phyloP scores from a whole-genome alignment of 2,329 filamentous ascomycete species.

The Penicillium janthinellum region DNA sequence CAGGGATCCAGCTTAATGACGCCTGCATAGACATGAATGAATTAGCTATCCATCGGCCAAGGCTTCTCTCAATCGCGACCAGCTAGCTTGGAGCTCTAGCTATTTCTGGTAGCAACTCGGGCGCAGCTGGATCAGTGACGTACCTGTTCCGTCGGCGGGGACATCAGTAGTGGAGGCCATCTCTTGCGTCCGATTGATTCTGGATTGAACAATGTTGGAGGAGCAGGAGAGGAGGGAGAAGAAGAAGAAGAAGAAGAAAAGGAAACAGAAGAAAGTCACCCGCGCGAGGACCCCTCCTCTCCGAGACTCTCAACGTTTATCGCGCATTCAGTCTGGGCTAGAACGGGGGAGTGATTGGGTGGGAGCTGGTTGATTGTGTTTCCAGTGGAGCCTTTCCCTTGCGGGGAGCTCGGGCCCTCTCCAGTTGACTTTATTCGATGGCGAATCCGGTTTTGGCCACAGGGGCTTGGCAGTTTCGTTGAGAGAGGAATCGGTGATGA shows the following conservation, averaged over 20 bases:
- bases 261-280: not conserved
- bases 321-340: not conserved
- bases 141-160: conserved; percentile 27
- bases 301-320: conserved; percentile 11
- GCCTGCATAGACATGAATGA: conserved; percentile 54
- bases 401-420: conserved; percentile 24
- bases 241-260: not conserved
- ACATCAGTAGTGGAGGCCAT: conserved; percentile 24
- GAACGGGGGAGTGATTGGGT: conserved; percentile 8
- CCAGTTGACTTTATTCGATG: conserved; percentile 1
- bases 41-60: not conserved
- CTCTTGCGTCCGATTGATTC: not conserved
- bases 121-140: not conserved
- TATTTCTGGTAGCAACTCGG: not conserved
- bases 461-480: not conserved
- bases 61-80: not conserved
- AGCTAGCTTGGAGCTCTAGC: not conserved
- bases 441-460: conserved; percentile 5
- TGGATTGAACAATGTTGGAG: conserved; percentile 1
- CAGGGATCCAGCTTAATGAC: conserved; percentile 86
- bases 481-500: not conserved
- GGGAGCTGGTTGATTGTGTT: conserved; percentile 6
- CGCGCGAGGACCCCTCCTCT: conserved; percentile 1
- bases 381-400: conserved; percentile 8
- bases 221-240: conserved; percentile 7